These are phyloP conservation scores for Colletotrichum zoysiae DNA, from an alignment of 2,329 filamentous ascomycete genomes.

Conservation along the genomic window DNA sequence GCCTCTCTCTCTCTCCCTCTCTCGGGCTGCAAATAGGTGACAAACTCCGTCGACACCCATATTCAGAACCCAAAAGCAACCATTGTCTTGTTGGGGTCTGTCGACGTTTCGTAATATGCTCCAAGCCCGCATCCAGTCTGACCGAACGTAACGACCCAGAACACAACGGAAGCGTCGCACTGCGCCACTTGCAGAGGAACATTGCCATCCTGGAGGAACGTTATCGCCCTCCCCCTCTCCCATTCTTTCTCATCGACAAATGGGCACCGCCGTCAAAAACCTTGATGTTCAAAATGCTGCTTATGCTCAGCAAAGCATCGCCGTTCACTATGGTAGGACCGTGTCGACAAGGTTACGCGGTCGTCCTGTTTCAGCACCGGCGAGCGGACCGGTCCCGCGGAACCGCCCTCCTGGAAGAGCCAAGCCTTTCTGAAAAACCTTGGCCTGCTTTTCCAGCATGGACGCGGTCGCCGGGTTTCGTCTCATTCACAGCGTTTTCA, in stretches of 20 bases:
- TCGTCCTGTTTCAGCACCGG: constrained; percentile 35
- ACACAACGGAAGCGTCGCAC: too few species aligned
- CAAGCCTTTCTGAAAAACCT: constrained; percentile 21
- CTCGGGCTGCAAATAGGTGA: neutral
- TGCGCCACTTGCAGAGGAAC: too few species aligned
- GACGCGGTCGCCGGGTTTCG: constrained; percentile 24
- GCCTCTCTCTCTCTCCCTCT: neutral
- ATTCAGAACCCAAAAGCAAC: neutral
- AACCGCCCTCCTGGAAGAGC: constrained; percentile 22
- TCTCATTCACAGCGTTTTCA: neutral
- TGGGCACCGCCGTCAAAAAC: neutral
- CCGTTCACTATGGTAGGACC: neutral
- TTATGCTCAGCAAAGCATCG: neutral
- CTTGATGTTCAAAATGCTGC: neutral
- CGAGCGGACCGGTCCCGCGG: constrained; percentile 34
- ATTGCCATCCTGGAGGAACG: neutral
- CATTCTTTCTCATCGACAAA: neutral
- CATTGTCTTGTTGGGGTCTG: neutral
- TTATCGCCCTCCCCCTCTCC: neutral
- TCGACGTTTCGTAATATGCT: neutral
- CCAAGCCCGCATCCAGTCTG: neutral
- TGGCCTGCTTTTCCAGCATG: constrained; percentile 18
- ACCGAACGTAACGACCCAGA: neutral
- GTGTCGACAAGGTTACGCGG: constrained; percentile 35
- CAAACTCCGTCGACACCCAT: neutral